Evolutionary conservation across 2,329 filamentous ascomycete genomes (phyloP).

Genomic region (Cercospora zeae-maydis): DNA sequence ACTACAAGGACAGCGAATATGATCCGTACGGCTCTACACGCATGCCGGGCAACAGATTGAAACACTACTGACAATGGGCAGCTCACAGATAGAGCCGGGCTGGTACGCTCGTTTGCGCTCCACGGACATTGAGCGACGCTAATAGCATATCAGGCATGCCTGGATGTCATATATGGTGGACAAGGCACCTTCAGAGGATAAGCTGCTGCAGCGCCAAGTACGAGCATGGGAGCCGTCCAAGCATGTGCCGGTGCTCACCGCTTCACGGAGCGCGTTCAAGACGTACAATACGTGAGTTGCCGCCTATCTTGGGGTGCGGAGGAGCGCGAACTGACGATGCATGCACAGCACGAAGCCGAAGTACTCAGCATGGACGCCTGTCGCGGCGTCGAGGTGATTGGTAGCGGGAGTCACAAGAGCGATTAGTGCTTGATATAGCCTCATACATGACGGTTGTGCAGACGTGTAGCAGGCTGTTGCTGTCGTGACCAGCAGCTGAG

Average conservation of each 20-base stretch:
- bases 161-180: conserved; percentile 96
- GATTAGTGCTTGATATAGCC: neutral
- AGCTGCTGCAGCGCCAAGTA: conserved; percentile 62
- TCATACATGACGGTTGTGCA: neutral
- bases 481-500: conserved; percentile 1
- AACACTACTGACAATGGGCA: conserved; percentile 44
- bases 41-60: neutral
- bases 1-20: conserved; percentile 85
- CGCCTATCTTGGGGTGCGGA: neutral
- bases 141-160: conserved; percentile 62
- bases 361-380: conserved; percentile 48
- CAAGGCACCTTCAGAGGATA: conserved; percentile 74
- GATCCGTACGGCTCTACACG: conserved; percentile 57
- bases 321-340: conserved; percentile 5
- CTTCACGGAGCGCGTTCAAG: conserved; percentile 76
- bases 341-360: conserved; percentile 47
- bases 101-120: conserved; percentile 51
- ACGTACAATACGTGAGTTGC: conserved; percentile 89
- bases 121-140: neutral
- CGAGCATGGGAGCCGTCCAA: conserved; percentile 73
- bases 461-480: conserved; percentile 1
- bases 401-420: neutral
- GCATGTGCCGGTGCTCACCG: conserved; percentile 71
- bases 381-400: conserved; percentile 41
- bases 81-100: conserved; percentile 83